Evolutionary conservation across 179 eudicot genomes (phyloP), one percentile per base, ranked within the genome.

Genomic region (Beta macrorhiza): DNA sequence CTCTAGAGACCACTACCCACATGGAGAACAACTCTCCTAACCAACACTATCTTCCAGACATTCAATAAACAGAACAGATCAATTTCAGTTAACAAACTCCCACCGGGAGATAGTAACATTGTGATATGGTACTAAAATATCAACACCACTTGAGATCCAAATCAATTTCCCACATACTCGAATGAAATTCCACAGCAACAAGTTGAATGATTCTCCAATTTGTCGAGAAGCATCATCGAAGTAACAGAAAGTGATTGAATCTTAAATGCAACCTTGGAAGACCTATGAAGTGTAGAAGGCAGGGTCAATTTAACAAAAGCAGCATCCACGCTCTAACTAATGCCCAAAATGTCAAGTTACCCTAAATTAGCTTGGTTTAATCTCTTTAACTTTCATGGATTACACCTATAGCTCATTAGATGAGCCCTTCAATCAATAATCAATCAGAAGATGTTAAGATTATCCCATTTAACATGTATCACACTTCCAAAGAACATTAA

Each of bases 401-500:
- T 37, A 52, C 8, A 14, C 12, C 16, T 37, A 37, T 37, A 49
- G 0, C 22, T 9, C 7, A 22, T 9, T 9, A 22, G 32, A 78
- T 78, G 13, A 37, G 42, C 49, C 62, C 71, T 20, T 58, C 20
- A 75, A 65, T 75, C 67, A 65, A 67, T 67, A 52, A 81, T 49
- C 47, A 75, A 56, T 44, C 22, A 2, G 5, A 56, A 65, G 29
- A 16, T 59, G n/a, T 47, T 15, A 51, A 71, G 8, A 74, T 78
- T 68, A 51, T 72, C 78, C 74, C 9, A 67, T 5, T 32, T 63
- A 44, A 77, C 32, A 82, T 59, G 29, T 16, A 62, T 44, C 74
- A 74, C 65, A 74, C 58, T 57, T 51, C 72, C 49, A 85, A 78
- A 20, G 37, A 77, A 25, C 59, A 67, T 42, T 22, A 67, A 16